Evolutionary conservation across 2,329 filamentous ascomycete species (phyloP).

Genomic region (Diaporthe sp.): DNA sequence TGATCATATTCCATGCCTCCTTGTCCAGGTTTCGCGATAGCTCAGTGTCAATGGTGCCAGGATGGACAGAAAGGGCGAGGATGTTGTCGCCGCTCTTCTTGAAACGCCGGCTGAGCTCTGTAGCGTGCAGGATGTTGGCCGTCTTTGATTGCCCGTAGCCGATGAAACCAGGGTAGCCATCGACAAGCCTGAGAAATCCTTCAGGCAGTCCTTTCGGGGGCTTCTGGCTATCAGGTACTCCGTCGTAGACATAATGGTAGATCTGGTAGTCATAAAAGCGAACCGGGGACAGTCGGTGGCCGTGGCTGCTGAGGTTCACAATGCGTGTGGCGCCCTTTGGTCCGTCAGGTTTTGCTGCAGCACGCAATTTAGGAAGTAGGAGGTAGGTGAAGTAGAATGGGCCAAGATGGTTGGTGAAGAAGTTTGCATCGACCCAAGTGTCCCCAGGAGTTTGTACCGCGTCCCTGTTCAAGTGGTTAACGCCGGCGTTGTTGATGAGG

Average conservation of each 20-base stretch:
- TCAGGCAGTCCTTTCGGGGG: slow-evolving; percentile 33
- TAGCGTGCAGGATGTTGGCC: slow-evolving; percentile 59
- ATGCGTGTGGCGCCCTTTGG: slow-evolving; percentile 50
- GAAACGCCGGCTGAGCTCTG: slow-evolving; percentile 51
- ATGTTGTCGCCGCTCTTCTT: slow-evolving; percentile 43
- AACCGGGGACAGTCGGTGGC: slow-evolving; percentile 54
- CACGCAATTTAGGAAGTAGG: slow-evolving; percentile 57
- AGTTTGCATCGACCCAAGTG: slow-evolving; percentile 50
- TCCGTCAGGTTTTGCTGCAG: slow-evolving; percentile 46
- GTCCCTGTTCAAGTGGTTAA: slow-evolving; percentile 26
- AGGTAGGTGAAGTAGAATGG: slow-evolving; percentile 63
- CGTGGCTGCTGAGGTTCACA: slow-evolving; percentile 57
- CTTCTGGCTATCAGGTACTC: slow-evolving; percentile 44
- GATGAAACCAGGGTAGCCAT: slow-evolving; percentile 51
- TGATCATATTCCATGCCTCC: slow-evolving; percentile 45
- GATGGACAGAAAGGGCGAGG: slow-evolving; percentile 36
- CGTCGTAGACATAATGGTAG: slow-evolving; percentile 54
- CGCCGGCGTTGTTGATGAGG: slow-evolving; percentile 40
- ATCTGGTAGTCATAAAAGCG: slow-evolving; percentile 59
- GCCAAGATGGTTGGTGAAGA: slow-evolving; percentile 62
- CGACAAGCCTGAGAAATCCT: slow-evolving; percentile 8
- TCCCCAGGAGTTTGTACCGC: slow-evolving; percentile 37
- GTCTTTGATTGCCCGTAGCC: slow-evolving; percentile 64
- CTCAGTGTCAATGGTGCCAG: slow-evolving; percentile 39
- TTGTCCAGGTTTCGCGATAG: slow-evolving; percentile 47